Conservation (phyloP, 1,139 yeast genomes). For the Blastobotrys malaysiensis region DNA sequence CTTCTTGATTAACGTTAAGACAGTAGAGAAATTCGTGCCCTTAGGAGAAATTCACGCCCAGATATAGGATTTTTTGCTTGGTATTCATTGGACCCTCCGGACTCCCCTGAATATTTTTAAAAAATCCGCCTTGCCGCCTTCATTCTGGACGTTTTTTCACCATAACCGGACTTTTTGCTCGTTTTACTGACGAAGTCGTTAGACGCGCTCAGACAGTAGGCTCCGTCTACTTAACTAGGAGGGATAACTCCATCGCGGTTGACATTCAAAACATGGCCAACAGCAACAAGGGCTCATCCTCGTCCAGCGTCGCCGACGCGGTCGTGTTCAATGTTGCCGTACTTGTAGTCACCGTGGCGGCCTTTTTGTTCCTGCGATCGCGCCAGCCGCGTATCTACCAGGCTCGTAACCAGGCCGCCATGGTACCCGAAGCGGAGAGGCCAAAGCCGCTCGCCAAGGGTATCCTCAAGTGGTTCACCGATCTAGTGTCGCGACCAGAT, state of each 20-base stretch:
- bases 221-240: background rate
- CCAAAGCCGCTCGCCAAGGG: constrained; percentile 35
- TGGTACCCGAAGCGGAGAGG: constrained; percentile 37
- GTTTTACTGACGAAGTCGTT: background rate
- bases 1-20: background rate
- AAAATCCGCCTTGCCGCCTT: background rate
- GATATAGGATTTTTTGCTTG: background rate
- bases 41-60: background rate
- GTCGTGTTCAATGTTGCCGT: constrained; percentile 52
- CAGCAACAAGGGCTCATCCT: constrained; percentile 21
- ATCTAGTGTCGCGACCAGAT: constrained; percentile 47
- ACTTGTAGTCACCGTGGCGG: constrained; percentile 48
- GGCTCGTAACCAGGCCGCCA: constrained; percentile 62
- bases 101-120: background rate
- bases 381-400: constrained; percentile 69
- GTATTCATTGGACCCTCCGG: background rate
- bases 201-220: background rate
- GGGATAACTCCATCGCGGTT: background rate
- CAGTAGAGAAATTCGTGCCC: background rate
- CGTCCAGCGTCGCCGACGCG: constrained; percentile 44
- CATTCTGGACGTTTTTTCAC: background rate
- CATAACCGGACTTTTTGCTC: background rate
- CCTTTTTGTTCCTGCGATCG: constrained; percentile 63
- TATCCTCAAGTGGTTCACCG: constrained; percentile 32
- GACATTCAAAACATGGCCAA: background rate